phyloP scores from a whole-genome alignment of 768 basidiomycete genomes.

The Mrakia gelida region DNA sequence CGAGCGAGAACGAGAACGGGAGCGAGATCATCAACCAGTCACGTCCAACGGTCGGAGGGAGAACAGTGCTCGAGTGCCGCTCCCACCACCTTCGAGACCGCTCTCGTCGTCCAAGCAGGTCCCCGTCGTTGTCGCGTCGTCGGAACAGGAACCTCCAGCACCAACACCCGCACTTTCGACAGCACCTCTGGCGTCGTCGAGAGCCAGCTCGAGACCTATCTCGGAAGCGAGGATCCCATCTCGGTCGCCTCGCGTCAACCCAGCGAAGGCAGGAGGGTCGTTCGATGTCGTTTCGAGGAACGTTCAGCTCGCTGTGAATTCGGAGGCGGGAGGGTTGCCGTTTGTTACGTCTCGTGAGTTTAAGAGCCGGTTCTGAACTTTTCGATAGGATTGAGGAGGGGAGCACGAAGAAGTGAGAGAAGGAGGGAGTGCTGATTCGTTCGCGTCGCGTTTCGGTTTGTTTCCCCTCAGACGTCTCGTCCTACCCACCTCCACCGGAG shows the following conservation, averaged over 20 bases:
- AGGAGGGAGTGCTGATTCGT: neutral
- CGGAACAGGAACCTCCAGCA: too few species aligned
- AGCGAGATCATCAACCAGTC: neutral
- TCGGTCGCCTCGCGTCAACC: conserved; percentile 1
- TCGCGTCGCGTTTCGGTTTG: neutral
- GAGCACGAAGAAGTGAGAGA: too few species aligned
- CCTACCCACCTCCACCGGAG: conserved; percentile 51
- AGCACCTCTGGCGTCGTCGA: neutral
- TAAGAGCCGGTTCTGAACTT: neutral
- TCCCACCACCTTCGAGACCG: neutral
- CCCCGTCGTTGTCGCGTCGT: neutral
- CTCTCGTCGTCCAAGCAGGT: neutral
- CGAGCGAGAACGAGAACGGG: neutral
- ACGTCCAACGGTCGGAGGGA: neutral
- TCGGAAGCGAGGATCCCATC: neutral
- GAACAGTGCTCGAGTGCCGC: neutral
- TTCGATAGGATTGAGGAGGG: too few species aligned
- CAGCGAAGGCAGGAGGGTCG: conserved; percentile 25
- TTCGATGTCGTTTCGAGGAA: conserved; percentile 36
- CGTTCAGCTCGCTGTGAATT: conserved; percentile 60
- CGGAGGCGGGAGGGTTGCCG: conserved; percentile 58
- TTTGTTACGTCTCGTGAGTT: conserved; percentile 61
- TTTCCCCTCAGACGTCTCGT: conserved; percentile 12
- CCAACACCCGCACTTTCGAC: neutral
- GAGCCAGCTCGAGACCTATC: neutral